phyloP scores from a whole-genome alignment of 176 grass and related monocot genomes.

The Panicum miliaceum region DNA sequence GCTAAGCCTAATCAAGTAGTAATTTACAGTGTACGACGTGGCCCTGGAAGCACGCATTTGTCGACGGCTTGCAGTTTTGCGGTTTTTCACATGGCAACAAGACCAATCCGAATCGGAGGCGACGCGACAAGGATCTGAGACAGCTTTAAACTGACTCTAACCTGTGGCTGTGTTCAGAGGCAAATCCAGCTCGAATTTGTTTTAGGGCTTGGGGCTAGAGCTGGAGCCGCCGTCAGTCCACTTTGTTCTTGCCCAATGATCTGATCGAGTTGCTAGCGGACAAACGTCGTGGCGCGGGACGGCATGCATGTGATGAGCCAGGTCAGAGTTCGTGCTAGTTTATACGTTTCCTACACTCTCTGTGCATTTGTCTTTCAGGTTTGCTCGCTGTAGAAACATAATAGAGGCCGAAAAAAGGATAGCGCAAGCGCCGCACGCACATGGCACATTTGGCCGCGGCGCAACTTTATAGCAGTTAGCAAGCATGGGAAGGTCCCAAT shows the following conservation, averaged over 20 bases:
- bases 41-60: slow-evolving; percentile 38
- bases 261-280: slow-evolving; percentile 25
- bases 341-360: not conserved
- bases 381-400: not conserved
- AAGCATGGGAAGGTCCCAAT: too few species aligned
- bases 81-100: slow-evolving; percentile 5
- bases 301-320: not conserved
- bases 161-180: slow-evolving; percentile 9
- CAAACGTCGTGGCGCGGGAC: slow-evolving; percentile 1
- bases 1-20: not conserved
- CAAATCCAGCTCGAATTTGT: slow-evolving; percentile 17
- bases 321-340: not conserved
- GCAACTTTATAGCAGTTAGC: not conserved
- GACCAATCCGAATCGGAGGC: slow-evolving; percentile 23
- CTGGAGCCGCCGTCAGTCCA: slow-evolving; percentile 23
- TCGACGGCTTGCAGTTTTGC: slow-evolving; percentile 7
- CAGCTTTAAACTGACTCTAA: slow-evolving; percentile 18
- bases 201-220: slow-evolving; percentile 10
- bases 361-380: not conserved
- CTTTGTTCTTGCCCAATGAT: slow-evolving; percentile 16
- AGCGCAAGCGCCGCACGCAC: not conserved
- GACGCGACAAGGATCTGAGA: slow-evolving; percentile 5
- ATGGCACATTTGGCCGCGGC: not conserved
- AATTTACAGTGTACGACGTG: slow-evolving; percentile 31
- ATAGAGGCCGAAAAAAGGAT: not conserved